Evolutionary conservation across 177 flowering plant species (phyloP).

Genomic region (Tripterygium wilfordii): DNA sequence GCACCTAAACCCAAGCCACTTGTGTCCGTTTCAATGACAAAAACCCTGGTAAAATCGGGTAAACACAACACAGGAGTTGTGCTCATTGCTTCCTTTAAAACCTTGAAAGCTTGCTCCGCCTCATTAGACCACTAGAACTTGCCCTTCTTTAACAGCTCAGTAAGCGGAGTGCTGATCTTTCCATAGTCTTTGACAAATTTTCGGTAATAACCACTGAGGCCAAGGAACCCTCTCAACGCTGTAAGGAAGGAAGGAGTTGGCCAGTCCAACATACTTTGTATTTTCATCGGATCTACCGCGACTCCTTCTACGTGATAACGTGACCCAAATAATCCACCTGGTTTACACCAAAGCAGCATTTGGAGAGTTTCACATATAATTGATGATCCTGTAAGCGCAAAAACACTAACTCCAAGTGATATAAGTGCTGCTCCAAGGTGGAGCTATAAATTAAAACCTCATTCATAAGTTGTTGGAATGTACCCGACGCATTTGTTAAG

Average conservation of each 20-base stretch:
- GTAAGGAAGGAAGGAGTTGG: background rate
- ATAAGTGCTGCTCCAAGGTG: background rate
- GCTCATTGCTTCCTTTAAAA: background rate
- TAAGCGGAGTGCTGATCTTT: background rate
- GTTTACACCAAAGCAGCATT: background rate
- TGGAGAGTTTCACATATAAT: background rate
- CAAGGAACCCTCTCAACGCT: constrained; percentile 5
- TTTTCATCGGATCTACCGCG: background rate
- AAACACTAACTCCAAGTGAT: background rate
- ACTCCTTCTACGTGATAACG: constrained; percentile 2
- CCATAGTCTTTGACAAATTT: background rate
- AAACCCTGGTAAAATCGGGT: background rate
- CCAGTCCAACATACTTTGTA: background rate
- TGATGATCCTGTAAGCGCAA: background rate
- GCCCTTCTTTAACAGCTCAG: background rate
- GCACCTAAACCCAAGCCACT: background rate
- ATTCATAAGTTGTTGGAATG: constrained; percentile 4
- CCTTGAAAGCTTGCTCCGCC: background rate
- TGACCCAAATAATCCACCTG: constrained; percentile 9
- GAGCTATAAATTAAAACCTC: constrained; percentile 4
- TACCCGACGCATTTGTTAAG: constrained; percentile 1
- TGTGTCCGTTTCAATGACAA: background rate
- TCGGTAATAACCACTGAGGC: constrained; percentile 10
- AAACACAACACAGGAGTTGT: background rate
- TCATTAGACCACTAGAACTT: background rate